These are phyloP conservation scores for Eucalyptus erythrocorys DNA, from an alignment of 345 rosid genomes.

Conservation along the genomic window DNA sequence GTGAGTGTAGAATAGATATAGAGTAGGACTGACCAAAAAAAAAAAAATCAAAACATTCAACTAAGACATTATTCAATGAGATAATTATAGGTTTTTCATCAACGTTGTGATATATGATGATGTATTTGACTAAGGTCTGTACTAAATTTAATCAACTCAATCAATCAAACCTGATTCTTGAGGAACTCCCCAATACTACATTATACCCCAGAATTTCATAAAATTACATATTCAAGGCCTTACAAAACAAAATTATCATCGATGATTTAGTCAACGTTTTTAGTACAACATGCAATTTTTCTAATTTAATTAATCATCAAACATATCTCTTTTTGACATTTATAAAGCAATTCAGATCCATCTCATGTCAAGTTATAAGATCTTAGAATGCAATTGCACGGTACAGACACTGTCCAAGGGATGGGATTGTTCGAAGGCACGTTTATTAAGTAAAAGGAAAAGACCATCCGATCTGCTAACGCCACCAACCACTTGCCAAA, in stretches of 20 bases:
- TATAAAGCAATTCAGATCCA: background rate
- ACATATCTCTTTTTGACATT: background rate
- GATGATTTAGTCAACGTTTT: background rate
- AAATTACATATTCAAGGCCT: background rate
- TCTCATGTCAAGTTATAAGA: background rate
- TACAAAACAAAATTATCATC: background rate
- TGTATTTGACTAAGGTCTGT: background rate
- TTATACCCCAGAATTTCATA: background rate
- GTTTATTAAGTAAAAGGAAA: background rate
- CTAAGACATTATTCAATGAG: background rate
- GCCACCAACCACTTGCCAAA: background rate
- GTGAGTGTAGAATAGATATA: too few relatives aligned
- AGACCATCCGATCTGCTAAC: background rate
- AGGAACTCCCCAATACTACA: background rate
- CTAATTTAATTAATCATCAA: background rate
- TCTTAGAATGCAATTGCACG: background rate
- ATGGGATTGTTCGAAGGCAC: background rate
- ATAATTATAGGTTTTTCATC: background rate
- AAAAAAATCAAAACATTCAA: too few relatives aligned
- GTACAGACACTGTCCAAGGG: background rate
- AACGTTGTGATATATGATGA: background rate
- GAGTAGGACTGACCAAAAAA: too few relatives aligned
- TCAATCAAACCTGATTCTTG: background rate
- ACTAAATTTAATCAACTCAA: background rate
- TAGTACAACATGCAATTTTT: background rate